These are phyloP conservation scores for Mimosa bimucronata DNA, from an alignment of 306 rosid genomes.

Conservation along the genomic window DNA sequence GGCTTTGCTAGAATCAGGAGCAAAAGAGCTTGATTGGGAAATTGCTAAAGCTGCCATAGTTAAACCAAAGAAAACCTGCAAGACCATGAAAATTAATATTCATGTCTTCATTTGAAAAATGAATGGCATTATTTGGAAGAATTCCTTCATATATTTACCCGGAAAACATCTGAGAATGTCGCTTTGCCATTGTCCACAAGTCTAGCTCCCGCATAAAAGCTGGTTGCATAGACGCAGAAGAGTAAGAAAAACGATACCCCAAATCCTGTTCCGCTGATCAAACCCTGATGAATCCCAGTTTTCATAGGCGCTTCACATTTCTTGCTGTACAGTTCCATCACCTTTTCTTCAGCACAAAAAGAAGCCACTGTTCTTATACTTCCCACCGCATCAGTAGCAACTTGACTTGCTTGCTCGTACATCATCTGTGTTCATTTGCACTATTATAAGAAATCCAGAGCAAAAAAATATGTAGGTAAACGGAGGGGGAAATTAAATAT, in stretches of 20 bases:
- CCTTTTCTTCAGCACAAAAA: constrained; percentile 88
- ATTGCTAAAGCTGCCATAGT: constrained; percentile 83
- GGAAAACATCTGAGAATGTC: constrained; percentile 65
- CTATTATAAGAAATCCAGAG: not conserved
- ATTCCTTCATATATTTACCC: constrained; percentile 39
- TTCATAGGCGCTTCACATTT: constrained; percentile 84
- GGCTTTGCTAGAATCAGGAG: constrained; percentile 72
- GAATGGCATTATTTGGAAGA: not conserved
- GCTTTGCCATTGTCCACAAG: constrained; percentile 57
- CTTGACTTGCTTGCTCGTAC: constrained; percentile 95
- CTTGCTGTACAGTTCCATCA: constrained; percentile 73
- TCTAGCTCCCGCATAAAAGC: constrained; percentile 82
- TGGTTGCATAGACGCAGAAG: constrained; percentile 66
- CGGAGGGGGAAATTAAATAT: constrained; percentile 21
- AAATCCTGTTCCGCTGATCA: constrained; percentile 85
- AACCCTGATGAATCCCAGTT: constrained; percentile 72
- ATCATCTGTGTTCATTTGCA: constrained; percentile 54
- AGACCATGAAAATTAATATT: constrained; percentile 25
- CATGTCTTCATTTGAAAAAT: constrained; percentile 6
- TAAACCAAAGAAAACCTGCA: constrained; percentile 85
- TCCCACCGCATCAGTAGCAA: constrained; percentile 90
- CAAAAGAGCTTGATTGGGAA: constrained; percentile 73
- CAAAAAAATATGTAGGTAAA: not conserved
- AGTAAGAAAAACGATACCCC: constrained; percentile 74
- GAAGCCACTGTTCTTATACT: constrained; percentile 91